Evolutionary conservation across 2,329 filamentous ascomycete genomes (phyloP).

Genomic region (Calcarisporium arbuscula): DNA sequence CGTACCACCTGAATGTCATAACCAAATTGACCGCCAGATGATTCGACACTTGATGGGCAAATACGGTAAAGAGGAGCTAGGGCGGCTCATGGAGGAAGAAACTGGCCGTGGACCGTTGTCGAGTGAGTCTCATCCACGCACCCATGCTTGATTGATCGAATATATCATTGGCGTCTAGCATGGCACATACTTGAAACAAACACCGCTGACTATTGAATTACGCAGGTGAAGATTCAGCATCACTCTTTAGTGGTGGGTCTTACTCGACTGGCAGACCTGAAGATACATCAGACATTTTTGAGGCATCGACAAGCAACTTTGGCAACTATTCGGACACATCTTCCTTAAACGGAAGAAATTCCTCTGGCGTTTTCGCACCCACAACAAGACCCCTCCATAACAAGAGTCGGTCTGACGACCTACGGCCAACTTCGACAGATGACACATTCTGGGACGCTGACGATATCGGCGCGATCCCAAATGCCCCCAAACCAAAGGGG

Average conservation of each 20-base stretch:
- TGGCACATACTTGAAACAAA: too few species aligned
- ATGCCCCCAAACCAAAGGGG: constrained; percentile 29
- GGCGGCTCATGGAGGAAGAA: constrained; percentile 27
- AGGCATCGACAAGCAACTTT: constrained; percentile 25
- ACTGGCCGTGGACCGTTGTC: too few species aligned
- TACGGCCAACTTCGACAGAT: constrained; percentile 11
- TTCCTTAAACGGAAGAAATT: constrained; percentile 31
- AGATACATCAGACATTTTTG: constrained; percentile 29
- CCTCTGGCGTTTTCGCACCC: constrained; percentile 32
- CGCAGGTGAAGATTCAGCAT: too few species aligned
- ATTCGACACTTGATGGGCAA: constrained; percentile 27
- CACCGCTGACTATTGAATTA: too few species aligned
- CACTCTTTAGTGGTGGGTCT: too few species aligned
- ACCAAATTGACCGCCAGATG: constrained; percentile 27
- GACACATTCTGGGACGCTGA: constrained; percentile 14
- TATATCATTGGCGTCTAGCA: too few species aligned
- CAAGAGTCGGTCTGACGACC: constrained; percentile 8
- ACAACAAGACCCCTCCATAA: constrained; percentile 15
- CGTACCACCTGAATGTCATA: constrained; percentile 19
- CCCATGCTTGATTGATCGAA: too few species aligned
- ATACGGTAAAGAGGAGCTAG: constrained; percentile 25
- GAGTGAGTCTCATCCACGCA: too few species aligned
- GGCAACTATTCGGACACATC: constrained; percentile 33
- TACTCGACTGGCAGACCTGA: constrained; percentile 28
- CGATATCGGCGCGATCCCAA: constrained; percentile 13